Conservation (phyloP, 1,284 basidiomycete species). For the Wolfiporia cocos region DNA sequence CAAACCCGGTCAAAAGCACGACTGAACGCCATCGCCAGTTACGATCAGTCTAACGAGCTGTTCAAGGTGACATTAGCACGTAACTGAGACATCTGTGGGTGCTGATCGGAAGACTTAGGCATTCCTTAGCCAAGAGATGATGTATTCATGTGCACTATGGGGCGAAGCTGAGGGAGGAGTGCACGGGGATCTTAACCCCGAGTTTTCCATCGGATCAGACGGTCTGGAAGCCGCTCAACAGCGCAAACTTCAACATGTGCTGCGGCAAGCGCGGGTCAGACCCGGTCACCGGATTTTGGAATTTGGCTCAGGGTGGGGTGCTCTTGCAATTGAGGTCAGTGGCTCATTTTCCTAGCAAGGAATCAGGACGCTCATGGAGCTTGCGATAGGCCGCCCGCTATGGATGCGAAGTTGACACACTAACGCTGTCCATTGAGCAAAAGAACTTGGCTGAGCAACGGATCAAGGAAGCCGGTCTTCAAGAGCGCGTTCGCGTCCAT, state of each 20-base stretch:
- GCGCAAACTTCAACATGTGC: constrained; percentile 76
- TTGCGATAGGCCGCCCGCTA: constrained; percentile 62
- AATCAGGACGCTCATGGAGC: too few species aligned
- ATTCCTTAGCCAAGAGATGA: constrained; percentile 87
- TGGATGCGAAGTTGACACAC: constrained; percentile 81
- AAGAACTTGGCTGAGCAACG: constrained; percentile 82
- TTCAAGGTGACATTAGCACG: constrained; percentile 48
- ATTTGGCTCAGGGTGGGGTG: constrained; percentile 93
- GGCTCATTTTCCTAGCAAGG: constrained; percentile 22
- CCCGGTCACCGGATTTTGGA: constrained; percentile 80
- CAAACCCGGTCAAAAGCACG: constrained; percentile 75
- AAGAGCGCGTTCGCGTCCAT: constrained; percentile 73
- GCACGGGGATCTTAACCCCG: constrained; percentile 43
- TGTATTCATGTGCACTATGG: constrained; percentile 88
- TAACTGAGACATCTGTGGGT: too few species aligned
- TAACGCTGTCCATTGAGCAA: constrained; percentile 85
- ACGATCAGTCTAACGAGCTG: constrained; percentile 82
- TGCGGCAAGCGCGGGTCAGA: constrained; percentile 69
- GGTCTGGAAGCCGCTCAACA: constrained; percentile 80
- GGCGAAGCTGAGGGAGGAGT: constrained; percentile 65
- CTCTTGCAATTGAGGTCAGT: constrained; percentile 79
- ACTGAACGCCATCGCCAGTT: constrained; percentile 83
- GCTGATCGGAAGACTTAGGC: constrained; percentile 34
- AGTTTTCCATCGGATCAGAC: constrained; percentile 34
- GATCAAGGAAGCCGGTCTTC: constrained; percentile 65